A percentile compares a stretch with the other conserved stretches of the same genome.
Conservation (phyloP, 2,329 filamentous ascomycete species). For the Aspergillus fijiensis region DNA sequence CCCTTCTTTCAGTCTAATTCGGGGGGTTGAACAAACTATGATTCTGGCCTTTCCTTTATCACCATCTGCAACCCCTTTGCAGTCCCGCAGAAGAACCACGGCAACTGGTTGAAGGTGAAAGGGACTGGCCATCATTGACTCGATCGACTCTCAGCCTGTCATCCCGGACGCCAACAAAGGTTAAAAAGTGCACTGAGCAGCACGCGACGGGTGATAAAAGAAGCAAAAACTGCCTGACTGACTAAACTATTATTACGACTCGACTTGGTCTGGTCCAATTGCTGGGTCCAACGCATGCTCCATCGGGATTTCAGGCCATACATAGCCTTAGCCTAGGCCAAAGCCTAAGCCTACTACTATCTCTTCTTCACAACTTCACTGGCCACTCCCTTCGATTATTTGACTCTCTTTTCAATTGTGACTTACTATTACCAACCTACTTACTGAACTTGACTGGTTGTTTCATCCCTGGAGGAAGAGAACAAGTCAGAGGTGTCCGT, state of each 20-base stretch:
- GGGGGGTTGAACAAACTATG: neutral
- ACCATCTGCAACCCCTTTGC: neutral
- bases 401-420: no score
- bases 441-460: neutral
- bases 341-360: neutral
- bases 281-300: neutral
- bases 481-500: neutral
- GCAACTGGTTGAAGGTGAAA: slow-evolving; percentile 10
- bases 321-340: neutral
- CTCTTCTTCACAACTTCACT: neutral
- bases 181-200: slow-evolving; percentile 3
- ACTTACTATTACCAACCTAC: no score
- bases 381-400: neutral
- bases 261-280: neutral
- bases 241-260: neutral
- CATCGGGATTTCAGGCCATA: neutral
- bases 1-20: neutral
- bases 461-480: neutral
- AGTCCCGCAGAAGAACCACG: slow-evolving; percentile 3
- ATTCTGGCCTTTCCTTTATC: slow-evolving; percentile 7
- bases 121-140: neutral
- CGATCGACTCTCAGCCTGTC: neutral
- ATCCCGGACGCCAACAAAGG: slow-evolving; percentile 8
- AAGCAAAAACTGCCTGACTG: slow-evolving; percentile 3
- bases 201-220: slow-evolving; percentile 1